A percentile compares a stretch with the other conserved stretches of the same genome.
Conservation (phyloP, 345 rosid species). For the Brassica nigra region DNA sequence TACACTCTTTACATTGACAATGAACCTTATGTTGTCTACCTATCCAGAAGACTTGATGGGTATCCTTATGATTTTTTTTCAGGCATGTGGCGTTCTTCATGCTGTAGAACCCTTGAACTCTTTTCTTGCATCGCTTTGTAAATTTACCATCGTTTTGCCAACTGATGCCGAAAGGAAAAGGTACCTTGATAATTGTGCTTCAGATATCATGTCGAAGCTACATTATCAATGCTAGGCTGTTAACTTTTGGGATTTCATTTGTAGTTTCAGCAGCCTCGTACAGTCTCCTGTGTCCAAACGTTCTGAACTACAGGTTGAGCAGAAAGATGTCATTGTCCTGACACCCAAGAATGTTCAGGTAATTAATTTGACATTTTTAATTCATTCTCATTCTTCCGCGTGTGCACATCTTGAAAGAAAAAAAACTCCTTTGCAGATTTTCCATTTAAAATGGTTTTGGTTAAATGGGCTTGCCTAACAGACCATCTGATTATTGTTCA, state of each 20-base stretch:
- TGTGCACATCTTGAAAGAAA: constrained; percentile 15
- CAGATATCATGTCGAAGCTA: constrained; percentile 23
- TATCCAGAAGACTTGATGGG: constrained; percentile 20
- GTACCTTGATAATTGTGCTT: constrained; percentile 41
- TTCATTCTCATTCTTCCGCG: constrained; percentile 12
- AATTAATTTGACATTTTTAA: constrained; percentile 25
- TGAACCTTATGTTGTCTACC: constrained; percentile 20
- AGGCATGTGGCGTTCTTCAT: constrained; percentile 99
- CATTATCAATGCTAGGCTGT: constrained; percentile 8
- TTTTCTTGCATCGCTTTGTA: constrained; percentile 94
- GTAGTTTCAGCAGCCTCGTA: constrained; percentile 58
- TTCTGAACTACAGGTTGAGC: constrained; percentile 65
- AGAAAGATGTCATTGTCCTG: constrained; percentile 73
- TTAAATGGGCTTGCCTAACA: constrained; percentile 10
- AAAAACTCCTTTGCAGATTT: neutral
- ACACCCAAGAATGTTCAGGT: constrained; percentile 99
- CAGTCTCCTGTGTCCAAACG: constrained; percentile 89
- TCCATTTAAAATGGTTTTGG: constrained; percentile 11
- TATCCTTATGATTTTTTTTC: constrained; percentile 28
- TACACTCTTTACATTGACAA: constrained; percentile 10
- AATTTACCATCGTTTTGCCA: constrained; percentile 86
- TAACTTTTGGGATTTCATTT: constrained; percentile 36
- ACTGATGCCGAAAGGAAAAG: constrained; percentile 77
- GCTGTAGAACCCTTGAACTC: constrained; percentile 96
- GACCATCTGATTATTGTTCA: constrained; percentile 39